Base-by-base conservation (phyloP, 1,284 basidiomycete species). In the Austroboletus rostrupii region DNA sequence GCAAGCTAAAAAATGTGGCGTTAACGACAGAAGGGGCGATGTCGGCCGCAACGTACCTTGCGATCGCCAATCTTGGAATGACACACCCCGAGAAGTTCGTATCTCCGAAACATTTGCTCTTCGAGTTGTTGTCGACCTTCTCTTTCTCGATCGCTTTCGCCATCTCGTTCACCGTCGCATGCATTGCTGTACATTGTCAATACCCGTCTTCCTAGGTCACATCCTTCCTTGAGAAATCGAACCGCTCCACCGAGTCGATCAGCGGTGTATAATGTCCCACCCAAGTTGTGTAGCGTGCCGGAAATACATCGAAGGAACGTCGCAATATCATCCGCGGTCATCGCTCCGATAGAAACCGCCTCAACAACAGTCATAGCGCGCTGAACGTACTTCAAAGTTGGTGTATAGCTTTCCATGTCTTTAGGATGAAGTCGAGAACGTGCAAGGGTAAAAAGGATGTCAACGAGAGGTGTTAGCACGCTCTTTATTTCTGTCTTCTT, bases 21-120 rank as follows among this genome's bases (percentile, higher is more conserved):
- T 65, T 2, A 63, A 35, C 17, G 41, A 43, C 5, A 7, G 20
- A 29, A 29, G 3, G 1, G 29, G 31, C 28, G 31, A 23, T 43
- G 13, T 40, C 13, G 47, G 48, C 23, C 33, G n/a, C 21, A 29
- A 60, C 72, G 14, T 41, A 84, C 85, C 76, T 78, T 80, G 17
- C 85, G 74, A 59, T 92, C 84, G 0, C 82, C 83, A 38, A 80
- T 82, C 65, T 87, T 91, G 36, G 77, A 74, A 61, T 81, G 81
- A 62, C 87, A 91, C 3, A 85, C 80, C 0, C 80, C 89, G 20
- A 93, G 71, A n/a, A 92, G 68, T 66, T 93, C 90, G 76, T 82
- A 91, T 36, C 90, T 72, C 36, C 82, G 76, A 56, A 78, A 80
- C 28, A 90, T 53, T 56, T 85, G 81, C 21, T 83, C 78, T 51